Conservation (phyloP, 352 stramenopile genomes). For the Pythium myriotylum region DNA sequence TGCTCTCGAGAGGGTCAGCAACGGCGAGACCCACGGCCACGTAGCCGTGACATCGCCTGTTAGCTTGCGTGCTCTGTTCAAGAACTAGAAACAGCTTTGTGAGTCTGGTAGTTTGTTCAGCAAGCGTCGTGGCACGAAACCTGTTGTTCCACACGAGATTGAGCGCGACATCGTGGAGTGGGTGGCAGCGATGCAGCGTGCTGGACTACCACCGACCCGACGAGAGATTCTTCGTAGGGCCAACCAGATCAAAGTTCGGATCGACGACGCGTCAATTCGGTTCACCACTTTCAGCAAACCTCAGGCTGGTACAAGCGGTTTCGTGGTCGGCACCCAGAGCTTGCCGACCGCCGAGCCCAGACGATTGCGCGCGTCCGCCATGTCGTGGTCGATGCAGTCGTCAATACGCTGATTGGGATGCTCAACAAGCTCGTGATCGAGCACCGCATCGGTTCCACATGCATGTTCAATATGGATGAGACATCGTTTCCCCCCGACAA, state of each 20-base stretch:
- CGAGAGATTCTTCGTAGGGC: background rate
- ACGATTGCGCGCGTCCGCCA: slow-evolving; percentile 17
- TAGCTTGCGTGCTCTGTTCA: background rate
- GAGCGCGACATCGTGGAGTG: background rate
- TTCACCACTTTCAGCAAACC: background rate
- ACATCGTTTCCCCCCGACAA: slow-evolving; percentile 20
- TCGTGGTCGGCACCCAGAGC: slow-evolving; percentile 1
- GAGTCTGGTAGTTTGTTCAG: background rate
- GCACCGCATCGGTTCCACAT: background rate
- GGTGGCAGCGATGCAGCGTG: background rate
- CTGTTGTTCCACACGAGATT: background rate
- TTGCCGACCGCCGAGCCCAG: background rate
- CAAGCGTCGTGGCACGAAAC: background rate
- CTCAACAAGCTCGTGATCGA: slow-evolving; percentile 12
- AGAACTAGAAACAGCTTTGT: slow-evolving; percentile 2
- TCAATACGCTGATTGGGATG: slow-evolving; percentile 7
- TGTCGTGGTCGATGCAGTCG: background rate
- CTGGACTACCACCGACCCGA: background rate
- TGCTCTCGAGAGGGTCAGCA: background rate
- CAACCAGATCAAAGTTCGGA: background rate
- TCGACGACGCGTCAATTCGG: background rate
- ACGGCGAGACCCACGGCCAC: background rate
- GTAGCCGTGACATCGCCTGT: background rate
- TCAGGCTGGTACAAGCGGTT: slow-evolving; percentile 23
- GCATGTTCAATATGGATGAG: too few relatives aligned